A percentile compares a stretch with the other conserved stretches of the same genome.
Conservation (phyloP, 2,329 filamentous ascomycete genomes). For the Cadophora gregata region DNA sequence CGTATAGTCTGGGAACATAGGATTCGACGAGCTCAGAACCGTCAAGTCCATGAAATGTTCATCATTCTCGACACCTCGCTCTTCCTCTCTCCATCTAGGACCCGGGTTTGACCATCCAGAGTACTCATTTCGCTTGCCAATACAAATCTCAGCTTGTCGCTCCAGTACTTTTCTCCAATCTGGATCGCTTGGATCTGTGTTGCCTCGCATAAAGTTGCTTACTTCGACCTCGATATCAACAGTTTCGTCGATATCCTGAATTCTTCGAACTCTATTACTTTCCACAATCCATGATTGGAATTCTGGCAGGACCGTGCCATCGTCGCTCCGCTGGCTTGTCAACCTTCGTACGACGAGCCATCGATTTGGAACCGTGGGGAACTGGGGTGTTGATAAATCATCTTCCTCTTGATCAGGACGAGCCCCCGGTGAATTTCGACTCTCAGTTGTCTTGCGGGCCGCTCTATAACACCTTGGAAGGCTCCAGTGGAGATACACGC, state of each 20-base stretch:
- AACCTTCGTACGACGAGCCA: constrained; percentile 45
- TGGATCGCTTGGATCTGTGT: constrained; percentile 19
- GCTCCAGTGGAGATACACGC: constrained; percentile 53
- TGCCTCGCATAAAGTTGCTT: constrained; percentile 46
- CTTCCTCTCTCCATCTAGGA: background rate
- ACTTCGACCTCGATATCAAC: constrained; percentile 50
- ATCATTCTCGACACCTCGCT: background rate
- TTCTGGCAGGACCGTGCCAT: background rate
- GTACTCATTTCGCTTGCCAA: constrained; percentile 40
- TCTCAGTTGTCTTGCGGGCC: constrained; percentile 20
- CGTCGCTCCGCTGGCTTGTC: background rate
- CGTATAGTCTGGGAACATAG: constrained; percentile 26
- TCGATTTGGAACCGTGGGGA: constrained; percentile 43
- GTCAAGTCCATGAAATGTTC: background rate
- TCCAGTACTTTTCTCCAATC: constrained; percentile 36
- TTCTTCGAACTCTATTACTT: constrained; percentile 44
- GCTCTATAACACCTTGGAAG: constrained; percentile 48
- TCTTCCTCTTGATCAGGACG: background rate
- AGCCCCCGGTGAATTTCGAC: background rate
- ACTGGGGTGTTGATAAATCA: constrained; percentile 20
- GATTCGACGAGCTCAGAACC: constrained; percentile 21
- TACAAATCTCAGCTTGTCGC: constrained; percentile 51
- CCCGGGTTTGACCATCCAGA: background rate
- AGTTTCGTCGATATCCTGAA: constrained; percentile 43
- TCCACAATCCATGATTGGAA: constrained; percentile 47